Percentiles rank a stretch among this genome's conserved stretches.
Evolutionary conservation across 1,284 basidiomycete species (phyloP).

Genomic region (Dichomitus squalens): DNA sequence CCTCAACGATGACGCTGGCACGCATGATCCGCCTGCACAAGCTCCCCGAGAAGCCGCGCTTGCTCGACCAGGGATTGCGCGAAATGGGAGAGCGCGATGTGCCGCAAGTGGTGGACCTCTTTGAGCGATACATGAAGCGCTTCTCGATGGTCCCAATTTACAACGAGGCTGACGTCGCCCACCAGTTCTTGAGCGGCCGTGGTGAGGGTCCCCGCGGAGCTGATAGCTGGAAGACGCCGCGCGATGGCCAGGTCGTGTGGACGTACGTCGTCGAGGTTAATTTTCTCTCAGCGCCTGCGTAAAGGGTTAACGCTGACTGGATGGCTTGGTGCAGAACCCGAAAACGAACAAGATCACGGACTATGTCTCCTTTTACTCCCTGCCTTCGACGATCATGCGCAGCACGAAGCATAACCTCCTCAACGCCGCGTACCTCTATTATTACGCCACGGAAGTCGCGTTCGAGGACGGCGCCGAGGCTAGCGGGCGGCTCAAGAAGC

Average conservation of each 20-base stretch:
- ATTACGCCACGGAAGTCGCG: constrained; percentile 78
- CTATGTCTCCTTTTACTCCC: constrained; percentile 95
- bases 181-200: constrained; percentile 87
- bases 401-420: constrained; percentile 64
- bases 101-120: constrained; percentile 72
- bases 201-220: constrained; percentile 56
- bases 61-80: constrained; percentile 63
- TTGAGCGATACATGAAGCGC: constrained; percentile 80
- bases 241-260: constrained; percentile 91
- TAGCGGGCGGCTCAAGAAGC: constrained; percentile 63
- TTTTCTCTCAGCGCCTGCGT: background rate
- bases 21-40: constrained; percentile 81
- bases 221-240: constrained; percentile 45
- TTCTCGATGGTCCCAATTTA: constrained; percentile 87
- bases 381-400: constrained; percentile 89
- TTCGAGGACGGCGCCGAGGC: constrained; percentile 62
- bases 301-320: background rate
- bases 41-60: constrained; percentile 54
- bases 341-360: constrained; percentile 87
- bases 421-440: constrained; percentile 92
- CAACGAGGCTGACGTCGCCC: constrained; percentile 79
- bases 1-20: constrained; percentile 83
- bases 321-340: constrained; percentile 60
- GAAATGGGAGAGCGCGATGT: constrained; percentile 90
- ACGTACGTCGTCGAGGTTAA: constrained; percentile 93